These are phyloP conservation scores for Flaveria sonorensis DNA, from an alignment of 129 eudicot species.

Conservation along the genomic window DNA sequence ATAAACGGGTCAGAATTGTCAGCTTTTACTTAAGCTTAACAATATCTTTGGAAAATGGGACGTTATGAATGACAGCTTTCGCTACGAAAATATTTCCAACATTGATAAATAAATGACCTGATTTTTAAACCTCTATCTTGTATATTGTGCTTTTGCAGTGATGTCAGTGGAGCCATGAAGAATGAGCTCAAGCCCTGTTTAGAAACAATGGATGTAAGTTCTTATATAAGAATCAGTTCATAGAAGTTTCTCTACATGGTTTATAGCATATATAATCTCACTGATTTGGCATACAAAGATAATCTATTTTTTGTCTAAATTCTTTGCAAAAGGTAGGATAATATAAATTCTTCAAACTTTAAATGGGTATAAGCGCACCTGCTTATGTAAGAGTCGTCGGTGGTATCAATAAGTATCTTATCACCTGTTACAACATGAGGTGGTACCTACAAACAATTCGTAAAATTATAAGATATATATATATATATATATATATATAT, in stretches of 20 bases:
- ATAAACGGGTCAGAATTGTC: background rate
- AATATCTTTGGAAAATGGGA: constrained; percentile 3
- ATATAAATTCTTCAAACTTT: constrained; percentile 2
- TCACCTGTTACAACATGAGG: constrained; percentile 74
- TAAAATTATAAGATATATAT: no score
- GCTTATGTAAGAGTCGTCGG: constrained; percentile 67
- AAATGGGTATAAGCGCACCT: constrained; percentile 42
- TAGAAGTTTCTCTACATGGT: background rate
- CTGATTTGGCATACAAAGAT: constrained; percentile 8
- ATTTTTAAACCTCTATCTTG: background rate
- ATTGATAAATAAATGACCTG: background rate
- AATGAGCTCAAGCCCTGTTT: constrained; percentile 28
- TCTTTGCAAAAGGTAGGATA: background rate
- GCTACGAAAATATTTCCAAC: constrained; percentile 13
- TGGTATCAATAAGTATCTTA: constrained; percentile 59
- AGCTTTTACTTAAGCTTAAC: background rate
- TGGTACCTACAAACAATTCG: constrained; percentile 60
- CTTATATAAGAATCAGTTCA: background rate
- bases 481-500: no score
- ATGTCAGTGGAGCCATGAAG: constrained; percentile 8
- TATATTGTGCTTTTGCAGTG: constrained; percentile 15
- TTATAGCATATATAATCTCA: constrained; percentile 7
- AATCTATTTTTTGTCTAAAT: background rate
- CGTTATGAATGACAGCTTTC: constrained; percentile 5
- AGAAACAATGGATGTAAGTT: background rate